phyloP scores from a whole-genome alignment of 495 filamentous ascomycete genomes.

The Trichoderma reesei region DNA sequence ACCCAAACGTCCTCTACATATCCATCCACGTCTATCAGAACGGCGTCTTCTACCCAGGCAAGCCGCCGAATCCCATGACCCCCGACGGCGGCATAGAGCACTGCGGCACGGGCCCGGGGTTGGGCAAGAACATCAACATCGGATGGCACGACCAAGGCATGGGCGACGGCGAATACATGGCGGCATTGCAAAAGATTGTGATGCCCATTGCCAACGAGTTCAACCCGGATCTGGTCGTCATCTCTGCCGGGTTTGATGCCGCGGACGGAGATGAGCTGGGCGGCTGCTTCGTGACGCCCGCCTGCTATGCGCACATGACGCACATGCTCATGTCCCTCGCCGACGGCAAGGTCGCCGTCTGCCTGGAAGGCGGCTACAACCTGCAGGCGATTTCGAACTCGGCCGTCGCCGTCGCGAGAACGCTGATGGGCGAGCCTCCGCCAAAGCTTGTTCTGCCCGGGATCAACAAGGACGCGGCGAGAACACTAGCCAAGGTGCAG shows the following conservation, averaged over 20 bases:
- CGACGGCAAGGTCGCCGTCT: constrained; percentile 79
- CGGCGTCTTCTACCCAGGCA: constrained; percentile 78
- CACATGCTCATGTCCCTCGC: constrained; percentile 98
- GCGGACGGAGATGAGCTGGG: constrained; percentile 87
- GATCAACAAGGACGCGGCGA: constrained; percentile 39
- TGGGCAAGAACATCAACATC: constrained; percentile 91
- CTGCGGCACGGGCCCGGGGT: constrained; percentile 61
- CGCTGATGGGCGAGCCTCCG: constrained; percentile 90
- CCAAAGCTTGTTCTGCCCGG: constrained; percentile 48
- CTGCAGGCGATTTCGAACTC: constrained; percentile 84
- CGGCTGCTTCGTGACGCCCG: constrained; percentile 79
- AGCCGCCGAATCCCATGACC: constrained; percentile 46
- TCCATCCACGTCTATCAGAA: constrained; percentile 84
- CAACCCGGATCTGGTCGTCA: constrained; percentile 86
- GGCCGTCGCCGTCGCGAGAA: constrained; percentile 81
- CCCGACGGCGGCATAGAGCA: constrained; percentile 63
- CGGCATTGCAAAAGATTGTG: constrained; percentile 90
- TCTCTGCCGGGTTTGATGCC: constrained; percentile 94
- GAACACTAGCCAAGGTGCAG: constrained; percentile 41
- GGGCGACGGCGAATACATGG: constrained; percentile 95
- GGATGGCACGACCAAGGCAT: constrained; percentile 87
- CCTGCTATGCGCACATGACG: constrained; percentile 96
- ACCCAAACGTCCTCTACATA: constrained; percentile 93
- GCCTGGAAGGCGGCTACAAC: constrained; percentile 94
- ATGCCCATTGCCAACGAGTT: constrained; percentile 95